Evolutionary conservation across 345 rosid species (phyloP), one percentile per base, ranked within the genome.

Genomic region (Populus simonii): DNA sequence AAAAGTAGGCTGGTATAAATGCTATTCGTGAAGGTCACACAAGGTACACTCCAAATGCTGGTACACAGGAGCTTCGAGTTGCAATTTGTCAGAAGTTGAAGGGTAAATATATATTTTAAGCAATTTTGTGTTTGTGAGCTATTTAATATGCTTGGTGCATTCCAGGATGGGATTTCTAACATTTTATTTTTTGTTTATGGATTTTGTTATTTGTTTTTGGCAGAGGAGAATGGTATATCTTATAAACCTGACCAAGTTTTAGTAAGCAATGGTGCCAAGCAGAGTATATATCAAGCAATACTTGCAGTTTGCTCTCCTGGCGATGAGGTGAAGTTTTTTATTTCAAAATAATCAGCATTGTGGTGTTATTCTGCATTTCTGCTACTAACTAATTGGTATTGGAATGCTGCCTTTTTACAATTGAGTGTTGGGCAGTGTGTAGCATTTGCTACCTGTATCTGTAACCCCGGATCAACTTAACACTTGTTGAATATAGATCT

Each of bases 231-330:
- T 74, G 98, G 97, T 71, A 45, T 93, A 65, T 71, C 92, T 31
- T 96, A 96, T 83, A 75, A 89, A 1, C 97, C 97, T 33, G 91
- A 96, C 78, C 94, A 96, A 82, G 87, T 96, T 77, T 76, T 94
- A 78, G 97, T 96, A 73, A 96, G 99, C 77, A 96, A 96, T 84
- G 98, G 99, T 76, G 99, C 99, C 55, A 96, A 96, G 82, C 99
- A 96, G 85, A 72, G 95, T 78, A 76, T 83, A 68, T 71, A 85
- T 72, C 98, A 96, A 85, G 98, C 99, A 16, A 89, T 90, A 36
- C 86, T 91, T 78, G 99, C 99, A 5, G 97, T 94, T 80, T 96
- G 98, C 81, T 89, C 94, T 29, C 98, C 97, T 0, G 98, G 98
- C 22, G 99, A 96, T 84, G 99, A 96, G 97, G 99, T 95, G 78